A percentile compares a stretch with the other conserved stretches of the same genome.
phyloP scores from a whole-genome alignment of 2,329 filamentous ascomycete genomes.

The Dactylellina cionopaga region DNA sequence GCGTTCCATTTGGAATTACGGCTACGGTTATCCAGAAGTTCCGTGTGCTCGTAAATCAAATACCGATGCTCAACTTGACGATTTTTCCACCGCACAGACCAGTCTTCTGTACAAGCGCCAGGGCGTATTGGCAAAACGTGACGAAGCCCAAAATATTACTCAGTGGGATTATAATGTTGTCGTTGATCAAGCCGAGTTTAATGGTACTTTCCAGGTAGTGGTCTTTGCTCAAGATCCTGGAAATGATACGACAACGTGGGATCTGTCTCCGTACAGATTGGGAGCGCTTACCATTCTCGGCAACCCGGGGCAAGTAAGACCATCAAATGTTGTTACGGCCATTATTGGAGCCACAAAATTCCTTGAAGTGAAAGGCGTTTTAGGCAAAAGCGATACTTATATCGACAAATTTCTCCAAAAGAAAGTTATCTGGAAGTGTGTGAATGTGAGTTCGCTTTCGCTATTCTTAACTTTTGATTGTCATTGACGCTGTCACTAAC shows the following conservation, averaged over 20 bases:
- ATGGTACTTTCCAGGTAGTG: slow-evolving; percentile 27
- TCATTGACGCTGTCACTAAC: background rate
- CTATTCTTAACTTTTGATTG: background rate
- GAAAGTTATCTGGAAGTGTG: slow-evolving; percentile 14
- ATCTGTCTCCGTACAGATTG: background rate
- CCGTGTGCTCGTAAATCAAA: slow-evolving; percentile 28
- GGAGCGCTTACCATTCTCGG: slow-evolving; percentile 19
- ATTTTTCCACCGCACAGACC: slow-evolving; percentile 48
- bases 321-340: background rate
- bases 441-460: slow-evolving; percentile 6
- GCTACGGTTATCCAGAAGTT: slow-evolving; percentile 55
- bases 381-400: background rate
- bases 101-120: slow-evolving; percentile 49
- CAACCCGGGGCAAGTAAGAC: background rate
- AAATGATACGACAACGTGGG: slow-evolving; percentile 2
- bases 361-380: slow-evolving; percentile 2
- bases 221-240: slow-evolving; percentile 3
- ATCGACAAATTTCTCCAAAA: slow-evolving; percentile 14
- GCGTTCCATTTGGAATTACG: slow-evolving; percentile 48
- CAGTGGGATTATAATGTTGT: slow-evolving; percentile 54
- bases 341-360: background rate
- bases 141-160: background rate
- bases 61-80: slow-evolving; percentile 11
- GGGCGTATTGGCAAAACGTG: background rate
- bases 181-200: slow-evolving; percentile 53